Evolutionary conservation across 2,329 filamentous ascomycete genomes (phyloP).

Genomic region (Aspergillus aculeatus): DNA sequence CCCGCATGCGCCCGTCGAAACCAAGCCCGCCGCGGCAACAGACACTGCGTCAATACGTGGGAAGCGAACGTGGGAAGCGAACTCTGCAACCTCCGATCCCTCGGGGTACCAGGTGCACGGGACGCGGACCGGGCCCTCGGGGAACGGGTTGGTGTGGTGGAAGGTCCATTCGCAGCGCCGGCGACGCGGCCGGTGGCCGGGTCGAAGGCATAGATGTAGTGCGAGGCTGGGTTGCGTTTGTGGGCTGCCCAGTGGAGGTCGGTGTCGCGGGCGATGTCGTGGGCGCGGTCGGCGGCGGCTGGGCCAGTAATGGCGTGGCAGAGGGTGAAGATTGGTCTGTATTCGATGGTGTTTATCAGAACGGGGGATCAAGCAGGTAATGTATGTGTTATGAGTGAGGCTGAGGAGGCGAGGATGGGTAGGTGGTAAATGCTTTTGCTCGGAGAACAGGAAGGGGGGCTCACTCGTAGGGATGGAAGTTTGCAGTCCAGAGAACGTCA

Average conservation of each 20-base stretch:
- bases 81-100: slow-evolving; percentile 18
- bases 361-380: too few relatives aligned
- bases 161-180: slow-evolving; percentile 19
- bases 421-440: not conserved
- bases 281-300: slow-evolving; percentile 12
- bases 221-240: slow-evolving; percentile 12
- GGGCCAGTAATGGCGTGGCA: slow-evolving; percentile 18
- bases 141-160: slow-evolving; percentile 18
- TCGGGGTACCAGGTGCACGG: slow-evolving; percentile 21
- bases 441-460: too few relatives aligned
- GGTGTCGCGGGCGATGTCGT: slow-evolving; percentile 17
- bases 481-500: slow-evolving; percentile 18
- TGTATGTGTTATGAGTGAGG: rapidly evolving
- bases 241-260: slow-evolving; percentile 16
- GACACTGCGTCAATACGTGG: slow-evolving; percentile 11
- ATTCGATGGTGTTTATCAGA: too few relatives aligned
- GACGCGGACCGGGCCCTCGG: slow-evolving; percentile 12
- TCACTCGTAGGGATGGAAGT: slow-evolving; percentile 17
- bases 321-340: slow-evolving; percentile 18
- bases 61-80: too few relatives aligned
- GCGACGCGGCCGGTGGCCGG: slow-evolving; percentile 14
- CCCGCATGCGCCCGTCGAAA: slow-evolving; percentile 16
- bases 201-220: slow-evolving; percentile 17
- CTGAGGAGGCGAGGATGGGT: not conserved
- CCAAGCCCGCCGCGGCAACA: slow-evolving; percentile 17